Base-by-base conservation (phyloP, 352 stramenopile genomes). In the Pseudoperonospora humuli region DNA sequence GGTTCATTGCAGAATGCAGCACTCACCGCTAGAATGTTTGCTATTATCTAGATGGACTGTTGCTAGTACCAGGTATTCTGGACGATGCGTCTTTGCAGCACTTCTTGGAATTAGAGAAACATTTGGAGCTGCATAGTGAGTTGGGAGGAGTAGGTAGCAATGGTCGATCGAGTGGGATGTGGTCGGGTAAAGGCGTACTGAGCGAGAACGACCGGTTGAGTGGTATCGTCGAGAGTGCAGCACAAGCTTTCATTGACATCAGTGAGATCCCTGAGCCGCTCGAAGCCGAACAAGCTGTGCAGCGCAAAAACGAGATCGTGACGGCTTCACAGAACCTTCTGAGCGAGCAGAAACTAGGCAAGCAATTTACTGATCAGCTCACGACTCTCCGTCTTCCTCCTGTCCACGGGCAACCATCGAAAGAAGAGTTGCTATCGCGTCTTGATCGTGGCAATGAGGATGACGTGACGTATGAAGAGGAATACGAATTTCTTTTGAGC, bases 161-260 rank as follows among this genome's bases (percentile, higher is more conserved):
- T 28, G 60, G 62, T 7, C 54, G 70, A 42, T 71, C 63, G 11
- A 86, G 70, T 29, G 66, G 56, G 5, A 54, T 66, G 36, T 68
- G 67, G 39, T 61, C 57, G 2, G 64, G 61, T 48, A 87, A 83
- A 55, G 74, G 60, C 7, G 62, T 63, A 25, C 23, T 88, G 39
- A 88, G 64, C 38, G 78, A 91, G 48, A 81, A 84, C 44, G 78
- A 91, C 45, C 74, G 78, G 5, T 67, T 87, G 20, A 86, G 64
- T 32, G 71, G 65, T 11, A 91, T 91, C 32, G 75, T 91, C 7
- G 75, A 88, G 43, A 85, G 61, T 36, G 73, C 75, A 8, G 71
- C 71, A 27, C 75, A 88, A 57, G 75, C 71, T 14, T 85, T 91
- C 34, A 88, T 91, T 40, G 75, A 91, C 42, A 83, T 91, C 34